phyloP scores from a whole-genome alignment of 495 filamentous ascomycete genomes.

The Clohesyomyces aquaticus region DNA sequence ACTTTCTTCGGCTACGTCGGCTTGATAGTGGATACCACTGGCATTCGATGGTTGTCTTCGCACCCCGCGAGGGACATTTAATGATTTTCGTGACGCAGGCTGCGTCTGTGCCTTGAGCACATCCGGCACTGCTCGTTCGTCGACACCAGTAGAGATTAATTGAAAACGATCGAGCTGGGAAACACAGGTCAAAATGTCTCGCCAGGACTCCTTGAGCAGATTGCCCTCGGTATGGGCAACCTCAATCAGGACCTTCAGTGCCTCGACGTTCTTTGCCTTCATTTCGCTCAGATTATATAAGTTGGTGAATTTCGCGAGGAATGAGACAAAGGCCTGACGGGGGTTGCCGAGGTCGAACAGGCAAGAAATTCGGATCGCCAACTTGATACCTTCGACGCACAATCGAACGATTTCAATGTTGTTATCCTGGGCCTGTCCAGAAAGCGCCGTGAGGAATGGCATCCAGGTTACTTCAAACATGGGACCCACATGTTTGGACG shows the following conservation, averaged over 20 bases:
- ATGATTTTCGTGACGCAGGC: constrained; percentile 65
- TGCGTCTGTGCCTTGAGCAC: constrained; percentile 82
- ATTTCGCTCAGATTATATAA: constrained; percentile 95
- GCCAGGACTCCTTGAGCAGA: constrained; percentile 84
- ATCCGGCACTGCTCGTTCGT: constrained; percentile 89
- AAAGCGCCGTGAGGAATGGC: constrained; percentile 93
- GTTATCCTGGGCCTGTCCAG: constrained; percentile 87
- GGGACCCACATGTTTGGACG: constrained; percentile 89
- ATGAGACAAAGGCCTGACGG: constrained; percentile 90
- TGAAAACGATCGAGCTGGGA: constrained; percentile 96
- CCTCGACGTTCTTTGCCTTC: constrained; percentile 94
- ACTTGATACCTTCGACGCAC: constrained; percentile 93
- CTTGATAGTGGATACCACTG: constrained; percentile 69
- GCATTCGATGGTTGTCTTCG: constrained; percentile 68
- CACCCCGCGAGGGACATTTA: constrained; percentile 59
- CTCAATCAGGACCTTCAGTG: constrained; percentile 85
- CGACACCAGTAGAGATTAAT: constrained; percentile 89
- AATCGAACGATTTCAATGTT: constrained; percentile 87
- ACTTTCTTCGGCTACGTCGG: constrained; percentile 87
- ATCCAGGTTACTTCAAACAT: constrained; percentile 99
- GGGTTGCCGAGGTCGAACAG: constrained; percentile 90
- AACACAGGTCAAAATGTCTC: constrained; percentile 92
- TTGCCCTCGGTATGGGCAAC: constrained; percentile 92
- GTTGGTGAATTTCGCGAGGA: constrained; percentile 90
- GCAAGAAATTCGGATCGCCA: constrained; percentile 89